phyloP scores from a whole-genome alignment of 2,329 filamentous ascomycete species.

The Emergomyces pasteurianus region DNA sequence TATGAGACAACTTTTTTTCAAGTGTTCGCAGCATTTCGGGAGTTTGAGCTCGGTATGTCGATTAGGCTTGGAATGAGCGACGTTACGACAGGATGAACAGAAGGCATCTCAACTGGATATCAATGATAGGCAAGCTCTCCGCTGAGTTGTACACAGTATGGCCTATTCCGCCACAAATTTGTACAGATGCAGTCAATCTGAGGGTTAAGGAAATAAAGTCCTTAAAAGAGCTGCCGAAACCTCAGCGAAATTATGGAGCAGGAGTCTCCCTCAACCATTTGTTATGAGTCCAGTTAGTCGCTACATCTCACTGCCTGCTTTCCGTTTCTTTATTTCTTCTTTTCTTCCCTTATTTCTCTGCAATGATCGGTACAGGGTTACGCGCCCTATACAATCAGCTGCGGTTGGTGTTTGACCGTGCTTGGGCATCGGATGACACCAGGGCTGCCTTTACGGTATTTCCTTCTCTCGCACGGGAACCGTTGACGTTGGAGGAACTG shows the following conservation, averaged over 20 bases:
- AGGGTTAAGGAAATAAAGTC: constrained; percentile 7
- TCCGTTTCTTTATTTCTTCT: not conserved
- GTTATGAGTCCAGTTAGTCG: not conserved
- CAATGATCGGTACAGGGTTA: too few species aligned
- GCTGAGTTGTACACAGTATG: not conserved
- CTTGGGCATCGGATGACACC: not conserved
- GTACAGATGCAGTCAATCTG: constrained; percentile 5
- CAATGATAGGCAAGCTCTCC: not conserved
- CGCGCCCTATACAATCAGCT: not conserved
- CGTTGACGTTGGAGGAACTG: not conserved
- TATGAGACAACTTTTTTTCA: not conserved
- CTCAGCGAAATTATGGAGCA: constrained; percentile 4
- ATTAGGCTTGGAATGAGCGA: not conserved
- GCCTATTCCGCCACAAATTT: not conserved
- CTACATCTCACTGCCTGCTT: not conserved
- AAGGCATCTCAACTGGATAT: not conserved
- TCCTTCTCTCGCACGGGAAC: not conserved
- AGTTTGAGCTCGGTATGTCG: not conserved
- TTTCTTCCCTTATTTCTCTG: not conserved
- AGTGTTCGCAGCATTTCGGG: not conserved
- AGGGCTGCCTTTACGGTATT: not conserved
- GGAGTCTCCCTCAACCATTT: constrained; percentile 1
- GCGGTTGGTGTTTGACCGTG: not conserved
- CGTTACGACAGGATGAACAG: not conserved
- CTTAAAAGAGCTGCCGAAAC: constrained; percentile 1